Percentiles rank a stretch among this genome's conserved stretches.
phyloP scores from a whole-genome alignment of 2,329 filamentous ascomycete species.

The Ophiosphaerella narmari region DNA sequence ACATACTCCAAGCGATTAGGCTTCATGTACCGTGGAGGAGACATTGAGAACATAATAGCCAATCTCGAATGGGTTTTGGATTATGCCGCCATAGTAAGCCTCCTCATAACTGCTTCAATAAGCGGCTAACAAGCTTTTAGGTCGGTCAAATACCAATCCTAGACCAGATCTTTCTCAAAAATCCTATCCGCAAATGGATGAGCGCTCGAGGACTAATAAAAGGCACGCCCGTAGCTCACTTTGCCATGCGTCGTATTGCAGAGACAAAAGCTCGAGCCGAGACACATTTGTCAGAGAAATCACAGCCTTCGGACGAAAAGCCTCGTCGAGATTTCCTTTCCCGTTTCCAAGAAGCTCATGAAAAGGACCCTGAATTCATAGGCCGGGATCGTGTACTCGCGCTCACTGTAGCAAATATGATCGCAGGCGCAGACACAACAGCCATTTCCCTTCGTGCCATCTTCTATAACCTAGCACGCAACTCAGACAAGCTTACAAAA shows the following conservation, averaged over 20 bases:
- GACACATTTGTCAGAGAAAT: neutral
- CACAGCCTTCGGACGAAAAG: neutral
- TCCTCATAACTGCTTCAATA: neutral
- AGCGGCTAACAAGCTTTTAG: neutral
- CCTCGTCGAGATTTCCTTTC: constrained; percentile 12
- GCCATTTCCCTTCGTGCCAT: constrained; percentile 44
- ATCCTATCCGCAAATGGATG: constrained; percentile 13
- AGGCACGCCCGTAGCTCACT: constrained; percentile 13
- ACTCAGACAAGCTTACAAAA: constrained; percentile 21
- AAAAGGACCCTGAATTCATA: constrained; percentile 16
- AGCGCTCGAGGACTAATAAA: constrained; percentile 6
- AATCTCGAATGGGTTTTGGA: constrained; percentile 10
- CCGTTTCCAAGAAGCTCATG: constrained; percentile 15
- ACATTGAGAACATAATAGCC: constrained; percentile 14
- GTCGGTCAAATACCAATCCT: constrained; percentile 15
- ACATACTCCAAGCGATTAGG: constrained; percentile 19
- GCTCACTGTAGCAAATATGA: constrained; percentile 17
- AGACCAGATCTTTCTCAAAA: constrained; percentile 14
- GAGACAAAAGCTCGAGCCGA: neutral
- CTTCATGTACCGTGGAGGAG: constrained; percentile 14
- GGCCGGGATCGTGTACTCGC: constrained; percentile 16
- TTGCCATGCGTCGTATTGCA: constrained; percentile 10
- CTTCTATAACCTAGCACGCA: constrained; percentile 43
- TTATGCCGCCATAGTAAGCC: constrained; percentile 13
- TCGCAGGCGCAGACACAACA: constrained; percentile 40